Evolutionary conservation across 306 rosid species (phyloP).

Genomic region (Lathyrus sativus): DNA sequence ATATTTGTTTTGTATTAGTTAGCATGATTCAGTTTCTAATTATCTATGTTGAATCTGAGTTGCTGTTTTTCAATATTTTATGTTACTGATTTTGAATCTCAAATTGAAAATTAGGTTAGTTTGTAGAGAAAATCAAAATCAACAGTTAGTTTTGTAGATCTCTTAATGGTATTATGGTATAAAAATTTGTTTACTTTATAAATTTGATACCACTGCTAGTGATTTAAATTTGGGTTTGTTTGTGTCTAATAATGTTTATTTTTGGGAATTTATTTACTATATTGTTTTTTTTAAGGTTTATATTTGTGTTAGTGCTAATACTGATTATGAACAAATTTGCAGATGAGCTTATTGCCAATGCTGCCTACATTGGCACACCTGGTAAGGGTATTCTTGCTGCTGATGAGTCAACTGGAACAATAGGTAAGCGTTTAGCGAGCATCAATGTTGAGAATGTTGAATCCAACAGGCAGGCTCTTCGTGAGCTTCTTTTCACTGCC

Average conservation of each 20-base stretch:
- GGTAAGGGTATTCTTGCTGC: constrained; percentile 56
- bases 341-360: constrained; percentile 54
- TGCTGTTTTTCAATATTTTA: background rate
- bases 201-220: background rate
- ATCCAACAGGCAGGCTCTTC: constrained; percentile 47
- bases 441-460: constrained; percentile 49
- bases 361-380: constrained; percentile 51
- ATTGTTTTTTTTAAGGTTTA: background rate
- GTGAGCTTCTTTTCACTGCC: constrained; percentile 49
- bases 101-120: background rate
- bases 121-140: background rate
- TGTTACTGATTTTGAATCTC: background rate
- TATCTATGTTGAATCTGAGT: background rate
- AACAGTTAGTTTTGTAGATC: background rate
- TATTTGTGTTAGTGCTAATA: background rate
- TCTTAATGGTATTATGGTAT: background rate
- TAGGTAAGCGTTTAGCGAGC: constrained; percentile 47
- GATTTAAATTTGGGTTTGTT: background rate
- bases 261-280: background rate
- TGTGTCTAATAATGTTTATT: background rate
- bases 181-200: background rate
- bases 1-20: background rate
- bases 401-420: constrained; percentile 49
- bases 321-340: background rate
- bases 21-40: background rate